Evolutionary conservation across 139 green algal species (phyloP), one percentile per base, ranked within the genome.

Genomic region (Coccomyxa sp.): DNA sequence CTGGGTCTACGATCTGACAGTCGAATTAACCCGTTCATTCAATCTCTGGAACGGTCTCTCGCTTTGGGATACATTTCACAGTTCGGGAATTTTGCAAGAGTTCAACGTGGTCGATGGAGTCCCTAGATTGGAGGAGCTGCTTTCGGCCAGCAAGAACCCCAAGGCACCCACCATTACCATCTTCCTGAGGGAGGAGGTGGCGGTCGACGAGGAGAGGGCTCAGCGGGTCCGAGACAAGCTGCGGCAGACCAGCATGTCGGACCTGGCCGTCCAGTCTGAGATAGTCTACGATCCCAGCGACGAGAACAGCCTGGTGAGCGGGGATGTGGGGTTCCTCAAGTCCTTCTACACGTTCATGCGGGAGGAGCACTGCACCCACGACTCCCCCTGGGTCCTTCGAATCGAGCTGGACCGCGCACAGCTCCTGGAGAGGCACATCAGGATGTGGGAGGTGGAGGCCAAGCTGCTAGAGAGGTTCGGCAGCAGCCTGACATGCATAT

Each of bases 11-110:
- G 44, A 58, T 58, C 44, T 58, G 44, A 58, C 44, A 58, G 44
- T 58, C 44, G 44, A 58, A 58, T 58, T 58, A 58, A 58, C 44
- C 44, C 44, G 44, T 58, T 58, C 44, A 58, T 58, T 58, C 44
- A 58, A 58, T 58, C 44, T 58, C 44, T 58, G 44, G 44, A 58
- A 58, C 44, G 44, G 44, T 58, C 44, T 58, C 44, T 58, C 44
- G 44, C 10, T 58, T 10, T 27, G 14, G 10, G 44, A 58, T 58
- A 58, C 44, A 10, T 58, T 58, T 58, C 44, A 58, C 14, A 58
- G 44, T 14, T 27, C 12, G 12, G 44, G 44, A 10, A 58, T 58
- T 27, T 14, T 58, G 10, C 44, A 58, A 58, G 44, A 58, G 44
- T 58, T 58, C 44, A 58, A 58, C 44, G 44, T 58, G 44, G 44